Evolutionary conservation across 805 yeast species (phyloP), one percentile per base, ranked within the genome.

Genomic region (Metschnikowia hibisci): DNA sequence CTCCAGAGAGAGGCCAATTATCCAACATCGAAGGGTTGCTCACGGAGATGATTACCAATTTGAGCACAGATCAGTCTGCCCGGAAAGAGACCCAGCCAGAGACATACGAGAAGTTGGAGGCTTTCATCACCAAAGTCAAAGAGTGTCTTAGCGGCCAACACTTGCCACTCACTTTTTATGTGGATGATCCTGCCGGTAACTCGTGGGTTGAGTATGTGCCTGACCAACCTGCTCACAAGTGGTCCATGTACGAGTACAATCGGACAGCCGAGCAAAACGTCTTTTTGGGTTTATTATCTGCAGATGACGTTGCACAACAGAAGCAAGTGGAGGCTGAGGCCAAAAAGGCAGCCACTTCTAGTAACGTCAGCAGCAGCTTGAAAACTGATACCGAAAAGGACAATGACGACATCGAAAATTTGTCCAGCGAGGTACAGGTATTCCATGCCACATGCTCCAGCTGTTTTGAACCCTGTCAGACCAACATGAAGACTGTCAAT

Each of bases 151-250:
- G 74, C n/a, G 91, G 88, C 44, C 81, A 82, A 46, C 77, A 76
- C 41, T 64, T 87, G 41, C 98, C 98, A 2, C 58, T 91, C 48
- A 85, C 95, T 0, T 76, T 91, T 38, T 72, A 76, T 18, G 68
- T 88, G 9, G 96, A 90, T 63, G 99, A 93, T 64, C 97, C 99
- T 23, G 78, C 96, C 1, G 99, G 99, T 12, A 93, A 93, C 69
- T 91, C 98, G 4, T 93, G 97, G 96, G 81, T 93, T 42, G 96
- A 87, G 60, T 87, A 76, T 62, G 65, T 78, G 46, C 96, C 96
- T 14, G 90, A 87, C 46, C 96, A 88, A 61, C 76, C 95, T 4
- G 72, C 84, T 29, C 95, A 87, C 64, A 88, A 90, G 64, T 91
- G 96, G 96, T 76, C 93, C 20, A 84, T 81, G 63, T 71, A 76